phyloP scores from a whole-genome alignment of 331 rosid genomes.

The Stylosanthes scabra region DNA sequence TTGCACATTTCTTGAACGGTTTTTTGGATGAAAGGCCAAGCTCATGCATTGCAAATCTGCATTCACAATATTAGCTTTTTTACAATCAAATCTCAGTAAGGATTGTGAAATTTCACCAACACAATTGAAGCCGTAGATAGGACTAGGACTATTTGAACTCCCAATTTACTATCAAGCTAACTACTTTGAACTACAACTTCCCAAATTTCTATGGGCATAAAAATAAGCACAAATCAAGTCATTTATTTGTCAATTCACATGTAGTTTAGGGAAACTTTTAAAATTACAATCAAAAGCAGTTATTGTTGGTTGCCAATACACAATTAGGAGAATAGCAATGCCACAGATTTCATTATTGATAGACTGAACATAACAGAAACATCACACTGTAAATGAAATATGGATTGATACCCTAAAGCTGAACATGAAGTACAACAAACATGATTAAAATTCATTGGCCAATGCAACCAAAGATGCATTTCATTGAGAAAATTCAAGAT shows the following conservation, averaged over 20 bases:
- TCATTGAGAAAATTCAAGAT: neutral
- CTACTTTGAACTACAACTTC: slow-evolving; percentile 4
- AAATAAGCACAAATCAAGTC: neutral
- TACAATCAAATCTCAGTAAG: slow-evolving; percentile 29
- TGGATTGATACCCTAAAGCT: neutral
- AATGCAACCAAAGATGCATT: slow-evolving; percentile 16
- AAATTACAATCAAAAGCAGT: slow-evolving; percentile 14
- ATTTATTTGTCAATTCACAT: neutral
- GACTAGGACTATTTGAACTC: neutral
- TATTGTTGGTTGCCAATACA: neutral
- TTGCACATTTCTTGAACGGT: slow-evolving; percentile 96
- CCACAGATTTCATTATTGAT: slow-evolving; percentile 6
- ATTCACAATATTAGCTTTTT: slow-evolving; percentile 39
- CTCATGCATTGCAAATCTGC: slow-evolving; percentile 97
- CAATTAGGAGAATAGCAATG: slow-evolving; percentile 11
- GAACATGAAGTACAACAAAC: slow-evolving; percentile 27
- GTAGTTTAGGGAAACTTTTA: neutral
- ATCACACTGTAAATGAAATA: slow-evolving; percentile 14
- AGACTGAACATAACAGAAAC: slow-evolving; percentile 13
- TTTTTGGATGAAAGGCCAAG: slow-evolving; percentile 85
- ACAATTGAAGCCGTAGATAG: slow-evolving; percentile 2
- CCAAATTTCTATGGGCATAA: neutral
- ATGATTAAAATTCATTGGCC: slow-evolving; percentile 17
- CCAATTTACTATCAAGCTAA: neutral
- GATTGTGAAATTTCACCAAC: slow-evolving; percentile 25